These are phyloP conservation scores for Heliamphora exappendiculata DNA, from an alignment of 148 eudicot species.

Conservation along the genomic window DNA sequence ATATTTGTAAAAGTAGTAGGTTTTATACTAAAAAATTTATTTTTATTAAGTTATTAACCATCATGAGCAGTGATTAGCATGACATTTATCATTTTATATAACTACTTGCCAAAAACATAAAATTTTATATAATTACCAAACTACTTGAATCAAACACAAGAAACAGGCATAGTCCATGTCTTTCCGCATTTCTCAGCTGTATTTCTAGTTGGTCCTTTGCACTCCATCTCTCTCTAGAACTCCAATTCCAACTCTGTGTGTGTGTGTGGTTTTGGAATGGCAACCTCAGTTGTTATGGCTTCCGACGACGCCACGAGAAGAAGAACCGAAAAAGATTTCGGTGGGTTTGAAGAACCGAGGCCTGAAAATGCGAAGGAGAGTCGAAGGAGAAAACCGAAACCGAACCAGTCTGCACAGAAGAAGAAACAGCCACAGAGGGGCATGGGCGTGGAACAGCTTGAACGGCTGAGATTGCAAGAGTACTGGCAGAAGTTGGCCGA, in stretches of 20 bases:
- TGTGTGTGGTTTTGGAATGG: constrained; percentile 8
- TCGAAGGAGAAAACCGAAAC: constrained; percentile 22
- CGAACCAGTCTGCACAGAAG: constrained; percentile 15
- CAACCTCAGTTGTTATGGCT: constrained; percentile 20
- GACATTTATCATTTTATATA: too few relatives aligned
- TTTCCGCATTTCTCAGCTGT: constrained; percentile 24
- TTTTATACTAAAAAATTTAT: too few relatives aligned
- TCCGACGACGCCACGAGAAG: neutral
- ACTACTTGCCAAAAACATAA: too few relatives aligned
- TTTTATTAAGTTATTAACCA: too few relatives aligned
- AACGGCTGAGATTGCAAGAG: constrained; percentile 24
- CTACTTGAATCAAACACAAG: constrained; percentile 7
- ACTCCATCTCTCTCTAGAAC: neutral
- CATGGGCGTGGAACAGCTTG: constrained; percentile 68
- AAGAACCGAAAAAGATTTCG: neutral
- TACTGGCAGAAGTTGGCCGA: constrained; percentile 14
- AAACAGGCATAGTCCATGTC: constrained; percentile 1
- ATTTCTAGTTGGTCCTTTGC: constrained; percentile 11
- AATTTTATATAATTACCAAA: neutral
- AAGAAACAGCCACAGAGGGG: constrained; percentile 50
- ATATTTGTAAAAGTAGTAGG: too few relatives aligned
- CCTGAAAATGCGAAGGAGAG: neutral
- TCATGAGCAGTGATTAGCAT: too few relatives aligned
- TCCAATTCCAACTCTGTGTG: neutral
- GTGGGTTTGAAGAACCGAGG: neutral